Conservation (phyloP, 306 rosid genomes). For the Abrus precatorius region DNA sequence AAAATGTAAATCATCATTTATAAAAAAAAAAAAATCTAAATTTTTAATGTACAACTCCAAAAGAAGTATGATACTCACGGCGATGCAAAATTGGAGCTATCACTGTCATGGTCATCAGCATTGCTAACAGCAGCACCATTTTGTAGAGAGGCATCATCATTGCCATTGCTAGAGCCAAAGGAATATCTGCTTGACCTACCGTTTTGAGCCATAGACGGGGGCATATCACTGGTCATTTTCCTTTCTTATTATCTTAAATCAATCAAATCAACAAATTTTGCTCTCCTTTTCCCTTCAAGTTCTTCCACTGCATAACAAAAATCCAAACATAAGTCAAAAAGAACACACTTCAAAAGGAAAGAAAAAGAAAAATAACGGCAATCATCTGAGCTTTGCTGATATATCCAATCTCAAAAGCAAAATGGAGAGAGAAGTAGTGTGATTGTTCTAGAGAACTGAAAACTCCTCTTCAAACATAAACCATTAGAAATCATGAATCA, state of each 20-base stretch:
- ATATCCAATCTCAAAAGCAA: slow-evolving; percentile 15
- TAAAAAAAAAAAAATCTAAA: neutral
- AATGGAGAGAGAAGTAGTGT: neutral
- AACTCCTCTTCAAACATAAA: slow-evolving; percentile 16
- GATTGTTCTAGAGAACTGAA: slow-evolving; percentile 18
- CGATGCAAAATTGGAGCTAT: slow-evolving; percentile 75
- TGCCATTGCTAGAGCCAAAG: slow-evolving; percentile 75
- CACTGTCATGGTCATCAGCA: slow-evolving; percentile 83
- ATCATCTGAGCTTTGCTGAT: neutral
- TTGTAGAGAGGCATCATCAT: slow-evolving; percentile 61
- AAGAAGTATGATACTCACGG: slow-evolving; percentile 61
- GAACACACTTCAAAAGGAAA: neutral
- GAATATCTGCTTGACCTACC: slow-evolving; percentile 69
- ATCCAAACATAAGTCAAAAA: slow-evolving; percentile 21
- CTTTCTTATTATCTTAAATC: slow-evolving; percentile 33
- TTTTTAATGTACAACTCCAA: neutral
- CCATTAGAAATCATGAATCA: slow-evolving; percentile 5
- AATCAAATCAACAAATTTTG: slow-evolving; percentile 14
- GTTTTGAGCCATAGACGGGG: slow-evolving; percentile 65
- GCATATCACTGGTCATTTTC: slow-evolving; percentile 75
- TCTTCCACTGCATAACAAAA: slow-evolving; percentile 44
- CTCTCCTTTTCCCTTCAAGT: slow-evolving; percentile 26
- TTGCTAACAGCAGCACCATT: slow-evolving; percentile 53
- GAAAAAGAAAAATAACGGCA: neutral
- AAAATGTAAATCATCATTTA: neutral